phyloP scores from a whole-genome alignment of 495 filamentous ascomycete genomes.

The Podospora comata region DNA sequence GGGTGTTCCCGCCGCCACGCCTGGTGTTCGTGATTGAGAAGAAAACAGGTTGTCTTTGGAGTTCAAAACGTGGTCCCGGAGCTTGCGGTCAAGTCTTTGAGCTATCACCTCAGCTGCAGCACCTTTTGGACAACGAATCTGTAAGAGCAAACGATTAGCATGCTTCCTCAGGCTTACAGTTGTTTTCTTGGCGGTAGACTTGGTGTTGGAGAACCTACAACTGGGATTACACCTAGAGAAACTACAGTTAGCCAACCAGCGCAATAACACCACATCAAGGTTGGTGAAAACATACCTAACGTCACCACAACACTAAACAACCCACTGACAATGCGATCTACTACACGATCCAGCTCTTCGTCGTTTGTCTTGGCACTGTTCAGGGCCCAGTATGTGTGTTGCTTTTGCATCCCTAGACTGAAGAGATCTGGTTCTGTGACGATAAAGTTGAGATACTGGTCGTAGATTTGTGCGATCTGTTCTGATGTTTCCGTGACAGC shows the following conservation, averaged over 20 bases:
- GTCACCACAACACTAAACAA: constrained; percentile 96
- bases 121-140: constrained; percentile 82
- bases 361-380: constrained; percentile 91
- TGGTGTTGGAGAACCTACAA: constrained; percentile 40
- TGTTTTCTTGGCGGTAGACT: neutral
- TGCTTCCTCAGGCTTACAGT: neutral
- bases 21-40: constrained; percentile 39
- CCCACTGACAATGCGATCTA: constrained; percentile 90
- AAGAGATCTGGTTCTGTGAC: constrained; percentile 95
- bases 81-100: constrained; percentile 88
- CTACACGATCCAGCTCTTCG: constrained; percentile 77
- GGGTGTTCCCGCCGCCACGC: constrained; percentile 50
- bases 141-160: neutral
- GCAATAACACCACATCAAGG: neutral
- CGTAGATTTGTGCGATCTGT: constrained; percentile 85
- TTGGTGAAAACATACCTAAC: neutral
- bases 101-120: constrained; percentile 94
- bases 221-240: constrained; percentile 71
- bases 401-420: constrained; percentile 85
- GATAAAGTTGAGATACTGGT: constrained; percentile 98
- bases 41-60: constrained; percentile 95
- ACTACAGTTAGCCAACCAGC: neutral
- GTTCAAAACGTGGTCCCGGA: constrained; percentile 94
- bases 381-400: constrained; percentile 80
- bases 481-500: constrained; percentile 80